A percentile compares a stretch with the other conserved stretches of the same genome.
These are phyloP conservation scores for Umbelopsis sp. DNA, from an alignment of 192 early-diverging fungal species.

Conservation along the genomic window DNA sequence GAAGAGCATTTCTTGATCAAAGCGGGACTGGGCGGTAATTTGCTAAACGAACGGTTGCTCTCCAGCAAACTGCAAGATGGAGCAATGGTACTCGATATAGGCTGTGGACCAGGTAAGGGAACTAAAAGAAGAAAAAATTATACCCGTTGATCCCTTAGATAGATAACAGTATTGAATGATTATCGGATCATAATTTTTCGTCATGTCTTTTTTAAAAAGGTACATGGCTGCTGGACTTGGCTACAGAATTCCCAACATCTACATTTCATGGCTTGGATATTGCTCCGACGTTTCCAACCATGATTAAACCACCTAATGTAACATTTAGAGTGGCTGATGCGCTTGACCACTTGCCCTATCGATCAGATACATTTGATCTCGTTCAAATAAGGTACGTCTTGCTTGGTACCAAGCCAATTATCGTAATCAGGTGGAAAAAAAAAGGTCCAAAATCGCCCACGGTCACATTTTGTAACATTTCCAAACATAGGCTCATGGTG, in stretches of 20 bases:
- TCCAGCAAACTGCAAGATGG: slow-evolving; percentile 3
- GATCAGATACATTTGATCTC: slow-evolving; percentile 39
- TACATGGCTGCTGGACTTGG: slow-evolving; percentile 34
- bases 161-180: not conserved
- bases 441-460: not conserved
- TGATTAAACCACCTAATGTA: slow-evolving; percentile 39
- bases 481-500: slow-evolving; percentile 26
- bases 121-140: slow-evolving; percentile 4
- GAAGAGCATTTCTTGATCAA: slow-evolving; percentile 17
- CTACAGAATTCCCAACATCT: slow-evolving; percentile 27
- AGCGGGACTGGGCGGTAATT: not conserved
- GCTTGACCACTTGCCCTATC: slow-evolving; percentile 27
- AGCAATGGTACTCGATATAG: slow-evolving; percentile 34
- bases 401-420: too few relatives aligned
- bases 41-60: not conserved
- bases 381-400: slow-evolving; percentile 24
- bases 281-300: slow-evolving; percentile 33
- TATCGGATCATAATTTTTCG: not conserved
- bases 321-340: slow-evolving; percentile 30
- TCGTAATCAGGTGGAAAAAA: not conserved
- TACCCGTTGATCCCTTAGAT: not conserved
- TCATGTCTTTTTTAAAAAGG: not conserved
- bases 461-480: slow-evolving; percentile 5
- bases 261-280: slow-evolving; percentile 39
- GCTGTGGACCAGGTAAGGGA: slow-evolving; percentile 43